Conservation (phyloP, 345 rosid species). For the Microcos paniculata region DNA sequence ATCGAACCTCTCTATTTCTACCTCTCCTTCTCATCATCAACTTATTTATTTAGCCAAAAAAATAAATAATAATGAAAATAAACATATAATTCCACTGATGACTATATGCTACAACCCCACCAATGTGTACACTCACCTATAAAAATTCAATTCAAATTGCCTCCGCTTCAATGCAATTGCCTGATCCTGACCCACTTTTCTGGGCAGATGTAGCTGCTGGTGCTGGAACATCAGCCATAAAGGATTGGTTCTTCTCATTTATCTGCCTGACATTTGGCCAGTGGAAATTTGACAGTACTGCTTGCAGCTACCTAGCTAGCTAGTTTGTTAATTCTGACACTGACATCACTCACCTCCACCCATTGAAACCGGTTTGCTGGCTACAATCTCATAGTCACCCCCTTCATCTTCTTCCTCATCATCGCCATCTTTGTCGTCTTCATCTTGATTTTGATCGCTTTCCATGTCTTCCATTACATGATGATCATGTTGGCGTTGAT, state of each 20-base stretch:
- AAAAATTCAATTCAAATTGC: constrained; percentile 18
- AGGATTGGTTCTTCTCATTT: neutral
- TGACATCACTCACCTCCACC: constrained; percentile 20
- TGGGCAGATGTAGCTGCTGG: neutral
- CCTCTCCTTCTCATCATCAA: neutral
- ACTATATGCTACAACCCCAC: constrained; percentile 16
- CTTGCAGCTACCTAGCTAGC: neutral
- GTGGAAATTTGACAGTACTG: neutral
- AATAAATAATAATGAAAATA: constrained; percentile 26
- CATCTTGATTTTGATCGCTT: constrained; percentile 32
- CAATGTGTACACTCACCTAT: constrained; percentile 16
- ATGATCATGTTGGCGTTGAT: constrained; percentile 7
- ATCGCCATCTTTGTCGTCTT: constrained; percentile 40
- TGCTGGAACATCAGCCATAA: constrained; percentile 2
- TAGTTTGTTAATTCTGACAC: neutral
- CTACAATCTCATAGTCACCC: constrained; percentile 57
- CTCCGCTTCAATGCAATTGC: neutral
- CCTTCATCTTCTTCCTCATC: constrained; percentile 52
- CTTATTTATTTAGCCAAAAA: constrained; percentile 25
- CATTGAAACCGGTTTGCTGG: constrained; percentile 35
- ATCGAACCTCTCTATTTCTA: constrained; percentile 4
- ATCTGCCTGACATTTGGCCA: neutral
- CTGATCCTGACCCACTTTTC: neutral
- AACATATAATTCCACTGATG: constrained; percentile 23
- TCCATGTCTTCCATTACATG: constrained; percentile 33